Evolutionary conservation across 257 asterid species (phyloP).

Genomic region (Primulina huaijiensis): DNA sequence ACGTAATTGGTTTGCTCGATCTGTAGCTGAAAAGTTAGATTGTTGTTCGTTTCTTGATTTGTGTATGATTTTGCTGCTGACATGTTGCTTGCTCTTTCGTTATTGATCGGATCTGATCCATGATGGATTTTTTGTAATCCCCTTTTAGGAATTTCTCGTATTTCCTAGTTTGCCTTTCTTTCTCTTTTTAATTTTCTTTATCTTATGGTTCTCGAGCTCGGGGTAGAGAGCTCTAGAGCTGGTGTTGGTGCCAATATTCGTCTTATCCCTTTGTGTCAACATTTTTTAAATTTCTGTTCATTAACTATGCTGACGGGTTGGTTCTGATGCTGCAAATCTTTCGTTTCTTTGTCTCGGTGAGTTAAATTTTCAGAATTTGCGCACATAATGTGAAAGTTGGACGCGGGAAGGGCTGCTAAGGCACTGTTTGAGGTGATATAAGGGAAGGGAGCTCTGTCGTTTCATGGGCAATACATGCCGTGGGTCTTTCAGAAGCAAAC

Average conservation of each 20-base stretch:
- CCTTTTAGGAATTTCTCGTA: not conserved
- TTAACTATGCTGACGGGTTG: slow-evolving; percentile 2
- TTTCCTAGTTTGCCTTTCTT: slow-evolving; percentile 4
- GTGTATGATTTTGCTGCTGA: slow-evolving; percentile 14
- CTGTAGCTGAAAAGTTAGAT: slow-evolving; percentile 12
- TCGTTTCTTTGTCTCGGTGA: slow-evolving; percentile 7
- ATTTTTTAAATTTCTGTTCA: slow-evolving; percentile 7
- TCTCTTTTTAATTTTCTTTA: not conserved
- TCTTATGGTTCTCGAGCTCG: not conserved
- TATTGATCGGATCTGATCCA: slow-evolving; percentile 22
- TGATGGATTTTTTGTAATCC: not conserved
- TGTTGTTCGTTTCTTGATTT: slow-evolving; percentile 14
- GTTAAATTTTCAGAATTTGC: slow-evolving; percentile 23
- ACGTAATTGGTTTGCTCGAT: slow-evolving; percentile 16
- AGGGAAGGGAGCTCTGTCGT: slow-evolving; percentile 38
- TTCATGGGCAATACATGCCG: slow-evolving; percentile 99
- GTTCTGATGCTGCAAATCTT: slow-evolving; percentile 14
- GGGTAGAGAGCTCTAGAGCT: slow-evolving; percentile 20
- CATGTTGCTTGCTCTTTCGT: slow-evolving; percentile 12
- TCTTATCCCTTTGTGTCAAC: not conserved
- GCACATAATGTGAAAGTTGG: slow-evolving; percentile 30
- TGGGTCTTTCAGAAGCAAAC: slow-evolving; percentile 70
- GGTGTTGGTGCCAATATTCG: slow-evolving; percentile 1
- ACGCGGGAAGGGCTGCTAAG: slow-evolving; percentile 25
- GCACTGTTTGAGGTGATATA: slow-evolving; percentile 26